A percentile compares a stretch with the other conserved stretches of the same genome.
phyloP scores from a whole-genome alignment of 257 asterid species.

The Cinchona pubescens region DNA sequence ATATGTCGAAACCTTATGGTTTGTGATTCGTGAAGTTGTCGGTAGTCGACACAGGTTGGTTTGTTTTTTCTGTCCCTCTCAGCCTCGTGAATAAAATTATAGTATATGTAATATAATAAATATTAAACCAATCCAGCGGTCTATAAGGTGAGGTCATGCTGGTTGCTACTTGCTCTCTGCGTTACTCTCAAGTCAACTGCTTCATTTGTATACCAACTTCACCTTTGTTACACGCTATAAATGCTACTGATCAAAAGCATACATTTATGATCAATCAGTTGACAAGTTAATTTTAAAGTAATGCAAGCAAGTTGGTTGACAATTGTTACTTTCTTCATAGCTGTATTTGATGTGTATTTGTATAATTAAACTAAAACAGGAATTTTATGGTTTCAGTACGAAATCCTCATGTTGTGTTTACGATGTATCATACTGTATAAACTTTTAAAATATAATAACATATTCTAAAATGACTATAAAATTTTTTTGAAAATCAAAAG shows the following conservation, averaged over 20 bases:
- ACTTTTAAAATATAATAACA: too few species aligned
- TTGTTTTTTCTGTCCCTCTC: constrained; percentile 7
- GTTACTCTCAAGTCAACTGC: neutral
- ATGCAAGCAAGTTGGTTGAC: neutral
- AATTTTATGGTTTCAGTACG: too few species aligned
- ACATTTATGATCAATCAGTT: too few species aligned
- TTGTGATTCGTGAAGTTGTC: constrained; percentile 3
- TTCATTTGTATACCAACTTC: constrained; percentile 3
- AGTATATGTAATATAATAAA: neutral
- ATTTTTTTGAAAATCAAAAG: too few species aligned
- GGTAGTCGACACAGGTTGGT: neutral
- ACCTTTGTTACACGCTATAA: neutral
- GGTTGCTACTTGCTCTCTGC: constrained; percentile 2
- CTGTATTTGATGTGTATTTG: neutral
- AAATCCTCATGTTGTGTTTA: too few species aligned
- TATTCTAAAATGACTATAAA: too few species aligned
- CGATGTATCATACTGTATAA: too few species aligned
- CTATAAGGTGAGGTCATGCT: constrained; percentile 12
- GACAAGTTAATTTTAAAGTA: neutral
- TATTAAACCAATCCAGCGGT: constrained; percentile 5
- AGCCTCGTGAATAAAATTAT: neutral
- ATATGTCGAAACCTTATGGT: constrained; percentile 1
- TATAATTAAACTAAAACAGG: too few species aligned
- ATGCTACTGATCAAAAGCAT: neutral
- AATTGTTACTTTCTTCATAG: neutral